Conservation (phyloP, 345 rosid species). For the Anastatica hierochuntica region DNA sequence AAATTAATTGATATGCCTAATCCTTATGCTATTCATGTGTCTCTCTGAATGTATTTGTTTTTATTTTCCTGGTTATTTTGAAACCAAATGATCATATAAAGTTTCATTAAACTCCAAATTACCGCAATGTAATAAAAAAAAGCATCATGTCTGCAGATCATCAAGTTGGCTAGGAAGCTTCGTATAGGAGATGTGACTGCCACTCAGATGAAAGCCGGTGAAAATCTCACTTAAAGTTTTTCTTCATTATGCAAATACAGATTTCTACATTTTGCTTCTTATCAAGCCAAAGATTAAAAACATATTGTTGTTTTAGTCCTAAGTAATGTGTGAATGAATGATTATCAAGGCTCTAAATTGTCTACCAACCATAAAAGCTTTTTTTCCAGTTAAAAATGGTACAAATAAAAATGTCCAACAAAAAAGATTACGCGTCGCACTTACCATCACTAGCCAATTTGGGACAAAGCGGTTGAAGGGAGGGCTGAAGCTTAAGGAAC, state of each 20-base stretch:
- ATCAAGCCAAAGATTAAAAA: background rate
- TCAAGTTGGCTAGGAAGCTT: constrained; percentile 81
- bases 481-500: too few species aligned
- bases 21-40: too few species aligned
- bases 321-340: constrained; percentile 3
- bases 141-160: constrained; percentile 39
- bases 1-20: too few species aligned
- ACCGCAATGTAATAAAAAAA: background rate
- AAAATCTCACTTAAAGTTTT: constrained; percentile 60
- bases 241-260: constrained; percentile 5
- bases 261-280: constrained; percentile 7
- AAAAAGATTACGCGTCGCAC: too few species aligned
- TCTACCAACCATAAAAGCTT: too few species aligned
- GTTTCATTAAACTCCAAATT: background rate
- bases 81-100: background rate
- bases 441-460: too few species aligned
- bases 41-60: background rate
- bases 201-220: constrained; percentile 33
- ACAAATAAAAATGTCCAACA: too few species aligned
- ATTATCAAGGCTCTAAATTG: background rate
- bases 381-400: too few species aligned
- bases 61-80: background rate
- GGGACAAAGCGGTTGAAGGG: too few species aligned
- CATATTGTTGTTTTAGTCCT: too few species aligned
- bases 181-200: constrained; percentile 78